Evolutionary conservation across 441 rosid genomes (phyloP), one percentile per base, ranked within the genome.

Genomic region (Pelargonium fulgidum): DNA sequence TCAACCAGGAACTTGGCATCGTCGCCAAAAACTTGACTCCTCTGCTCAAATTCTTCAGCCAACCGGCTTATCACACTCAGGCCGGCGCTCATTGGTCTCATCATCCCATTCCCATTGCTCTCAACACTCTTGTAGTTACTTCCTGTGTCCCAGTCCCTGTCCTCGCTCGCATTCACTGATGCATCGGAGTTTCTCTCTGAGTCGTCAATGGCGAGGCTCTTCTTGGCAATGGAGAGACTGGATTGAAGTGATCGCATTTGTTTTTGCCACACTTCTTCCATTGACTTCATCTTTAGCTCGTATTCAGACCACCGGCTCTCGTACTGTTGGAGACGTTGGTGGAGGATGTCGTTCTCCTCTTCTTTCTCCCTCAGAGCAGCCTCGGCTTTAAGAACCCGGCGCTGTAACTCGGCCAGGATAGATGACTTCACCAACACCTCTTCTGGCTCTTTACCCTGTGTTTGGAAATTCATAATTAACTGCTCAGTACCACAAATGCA

Each of bases 191-290:
- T 87, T 84, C 97, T 86, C 62, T 80, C 85, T 0, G 97, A 90
- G 81, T 86, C 93, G 47, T 95, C 97, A 6, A 88, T 75, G 9
- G 93, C 92, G 20, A 95, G 87, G 84, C 98, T 92, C 85, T 86
- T 92, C 88, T 92, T 95, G 66, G 98, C 99, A 58, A 95, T 95
- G 20, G 99, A 95, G 44, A 91, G 95, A 67, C 98, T 92, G 26
- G 98, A 95, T 67, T 95, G 97, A 65, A 95, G 82, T 0, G 99
- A 95, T 73, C 98, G 76, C 99, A 92, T 95, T 82, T 95, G 98
- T 73, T 95, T 95, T 74, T 95, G 99, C 98, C 99, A 92, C 73
- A 90, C 89, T 76, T 95, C 97, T 79, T 95, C 99, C 99, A 95
- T 95, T 67, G 99, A 95, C 78, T 92, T 95, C 99, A 95, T 92